Evolutionary conservation across 1,284 basidiomycete species (phyloP).

Genomic region (Leccinum fuscescens): DNA sequence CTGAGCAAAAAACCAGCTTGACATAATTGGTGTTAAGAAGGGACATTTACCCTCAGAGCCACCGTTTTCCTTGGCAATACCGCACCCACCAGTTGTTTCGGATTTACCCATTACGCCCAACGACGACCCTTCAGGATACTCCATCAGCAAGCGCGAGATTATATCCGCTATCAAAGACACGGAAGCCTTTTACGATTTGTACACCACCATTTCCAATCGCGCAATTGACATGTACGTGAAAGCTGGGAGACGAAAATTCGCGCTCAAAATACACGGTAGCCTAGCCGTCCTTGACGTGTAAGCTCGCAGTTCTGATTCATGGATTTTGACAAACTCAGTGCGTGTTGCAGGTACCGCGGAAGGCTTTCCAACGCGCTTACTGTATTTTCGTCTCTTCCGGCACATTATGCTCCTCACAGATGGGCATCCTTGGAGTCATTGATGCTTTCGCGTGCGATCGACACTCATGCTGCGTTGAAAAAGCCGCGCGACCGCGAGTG

Average conservation of each 20-base stretch:
- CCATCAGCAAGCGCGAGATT: conserved; percentile 66
- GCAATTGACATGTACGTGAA: conserved; percentile 82
- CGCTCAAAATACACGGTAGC: conserved; percentile 78
- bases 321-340: conserved; percentile 15
- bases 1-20: conserved; percentile 53
- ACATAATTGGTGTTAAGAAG: conserved; percentile 72
- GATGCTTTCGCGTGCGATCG: conserved; percentile 69
- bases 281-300: conserved; percentile 87
- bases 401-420: conserved; percentile 75
- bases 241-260: conserved; percentile 79
- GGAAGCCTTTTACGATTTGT: conserved; percentile 72
- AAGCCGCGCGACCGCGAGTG: conserved; percentile 68
- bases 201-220: conserved; percentile 71
- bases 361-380: conserved; percentile 60
- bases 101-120: conserved; percentile 16
- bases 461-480: conserved; percentile 54
- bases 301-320: conserved; percentile 30
- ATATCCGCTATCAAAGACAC: conserved; percentile 56
- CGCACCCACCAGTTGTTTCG: conserved; percentile 17
- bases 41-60: conserved; percentile 70
- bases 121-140: conserved; percentile 33
- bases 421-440: conserved; percentile 78
- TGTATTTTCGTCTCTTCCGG: conserved; percentile 74
- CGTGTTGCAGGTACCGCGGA: conserved; percentile 56
- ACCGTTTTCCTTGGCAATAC: conserved; percentile 63